Percentiles rank a stretch among this genome's conserved stretches.
These are phyloP conservation scores for Colletotrichum simmondsii DNA, from an alignment of 2,329 filamentous ascomycete species.

Conservation along the genomic window DNA sequence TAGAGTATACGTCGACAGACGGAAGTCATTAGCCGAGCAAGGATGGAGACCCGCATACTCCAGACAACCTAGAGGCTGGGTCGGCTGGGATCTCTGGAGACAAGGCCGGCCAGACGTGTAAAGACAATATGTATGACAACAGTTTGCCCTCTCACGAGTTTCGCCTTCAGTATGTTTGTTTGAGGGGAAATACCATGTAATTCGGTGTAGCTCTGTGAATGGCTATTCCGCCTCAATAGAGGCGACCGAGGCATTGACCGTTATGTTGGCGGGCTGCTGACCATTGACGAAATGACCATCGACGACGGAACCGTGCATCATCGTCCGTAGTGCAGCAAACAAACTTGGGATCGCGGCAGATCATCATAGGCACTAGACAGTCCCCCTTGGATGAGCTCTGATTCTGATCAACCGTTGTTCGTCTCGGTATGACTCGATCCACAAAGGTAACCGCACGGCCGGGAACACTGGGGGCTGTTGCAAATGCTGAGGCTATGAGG, in stretches of 20 bases:
- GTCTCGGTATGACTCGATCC: conserved; percentile 21
- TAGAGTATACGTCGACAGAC: background rate
- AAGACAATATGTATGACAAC: background rate
- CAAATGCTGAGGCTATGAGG: background rate
- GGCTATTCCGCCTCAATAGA: background rate
- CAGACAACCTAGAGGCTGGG: background rate
- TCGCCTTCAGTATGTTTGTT: background rate
- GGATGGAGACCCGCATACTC: background rate
- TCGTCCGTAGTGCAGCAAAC: conserved; percentile 12
- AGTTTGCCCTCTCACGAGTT: background rate
- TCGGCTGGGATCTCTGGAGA: background rate
- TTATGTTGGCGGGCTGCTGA: background rate
- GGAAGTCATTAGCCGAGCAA: background rate
- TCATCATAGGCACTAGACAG: conserved; percentile 6
- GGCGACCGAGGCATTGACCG: background rate
- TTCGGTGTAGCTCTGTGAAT: background rate
- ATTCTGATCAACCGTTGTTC: conserved; percentile 17
- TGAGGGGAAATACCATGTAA: background rate
- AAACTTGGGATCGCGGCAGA: conserved; percentile 17
- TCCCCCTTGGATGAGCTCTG: background rate
- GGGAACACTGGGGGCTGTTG: background rate
- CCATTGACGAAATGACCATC: conserved; percentile 1
- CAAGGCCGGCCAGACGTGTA: background rate
- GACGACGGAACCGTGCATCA: conserved; percentile 5
- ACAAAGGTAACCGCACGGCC: conserved; percentile 3